phyloP scores from a whole-genome alignment of 2,329 filamentous ascomycete genomes.

The Mollisia scopiformis region DNA sequence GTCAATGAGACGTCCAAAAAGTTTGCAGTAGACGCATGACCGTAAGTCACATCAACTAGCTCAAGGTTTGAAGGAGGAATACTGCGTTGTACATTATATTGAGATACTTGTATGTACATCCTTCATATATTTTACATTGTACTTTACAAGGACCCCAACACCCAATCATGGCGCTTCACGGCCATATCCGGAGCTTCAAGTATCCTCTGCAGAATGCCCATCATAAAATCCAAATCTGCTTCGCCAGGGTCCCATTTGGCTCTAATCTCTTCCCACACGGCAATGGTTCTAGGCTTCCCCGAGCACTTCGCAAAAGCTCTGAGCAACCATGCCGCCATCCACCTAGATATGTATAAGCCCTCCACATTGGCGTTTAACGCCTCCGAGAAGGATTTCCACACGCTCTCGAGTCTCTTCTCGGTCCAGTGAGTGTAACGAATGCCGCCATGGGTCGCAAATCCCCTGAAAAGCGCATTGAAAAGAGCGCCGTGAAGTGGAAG shows the following conservation, averaged over 20 bases:
- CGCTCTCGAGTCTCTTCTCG: constrained; percentile 63
- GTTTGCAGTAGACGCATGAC: too few relatives aligned
- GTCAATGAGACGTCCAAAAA: too few relatives aligned
- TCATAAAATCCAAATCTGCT: constrained; percentile 34
- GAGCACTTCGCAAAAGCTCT: constrained; percentile 60
- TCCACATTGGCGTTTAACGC: constrained; percentile 50
- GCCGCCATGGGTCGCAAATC: constrained; percentile 76
- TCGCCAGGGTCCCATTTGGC: constrained; percentile 34
- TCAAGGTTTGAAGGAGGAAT: too few relatives aligned
- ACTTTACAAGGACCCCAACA: constrained; percentile 23
- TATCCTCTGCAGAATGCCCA: constrained; percentile 26
- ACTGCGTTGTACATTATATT: background rate
- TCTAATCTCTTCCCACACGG: constrained; percentile 36
- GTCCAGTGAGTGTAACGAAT: constrained; percentile 72
- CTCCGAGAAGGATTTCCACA: constrained; percentile 67
- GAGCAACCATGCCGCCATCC: constrained; percentile 64
- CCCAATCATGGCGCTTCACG: constrained; percentile 24
- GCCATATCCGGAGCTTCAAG: constrained; percentile 22
- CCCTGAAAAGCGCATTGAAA: constrained; percentile 81
- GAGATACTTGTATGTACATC: background rate
- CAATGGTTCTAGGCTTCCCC: constrained; percentile 31
- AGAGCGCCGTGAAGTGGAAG: constrained; percentile 75
- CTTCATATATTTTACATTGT: too few relatives aligned
- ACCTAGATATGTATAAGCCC: constrained; percentile 57
- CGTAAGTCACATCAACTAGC: too few relatives aligned